Conservation (phyloP, 345 rosid genomes). For the Eucalyptus brandiana region DNA sequence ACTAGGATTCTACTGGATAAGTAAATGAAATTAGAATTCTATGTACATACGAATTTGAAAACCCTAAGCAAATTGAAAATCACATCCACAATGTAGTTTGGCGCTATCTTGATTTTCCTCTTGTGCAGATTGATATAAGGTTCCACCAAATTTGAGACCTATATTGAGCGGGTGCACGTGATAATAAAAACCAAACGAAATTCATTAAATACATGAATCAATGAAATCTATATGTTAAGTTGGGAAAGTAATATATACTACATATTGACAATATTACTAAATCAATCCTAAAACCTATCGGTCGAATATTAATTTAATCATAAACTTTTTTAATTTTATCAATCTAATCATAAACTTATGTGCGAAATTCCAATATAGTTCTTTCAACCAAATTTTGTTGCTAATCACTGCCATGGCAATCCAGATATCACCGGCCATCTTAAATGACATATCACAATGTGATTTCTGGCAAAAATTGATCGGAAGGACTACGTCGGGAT, state of each 20-base stretch:
- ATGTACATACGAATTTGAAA: too few species aligned
- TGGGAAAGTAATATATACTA: not conserved
- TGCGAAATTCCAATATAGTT: fast-evolving
- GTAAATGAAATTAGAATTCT: too few species aligned
- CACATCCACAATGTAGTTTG: too few species aligned
- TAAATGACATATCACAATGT: not conserved
- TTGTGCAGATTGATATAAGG: too few species aligned
- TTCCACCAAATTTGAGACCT: not conserved
- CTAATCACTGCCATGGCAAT: fast-evolving
- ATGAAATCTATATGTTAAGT: not conserved
- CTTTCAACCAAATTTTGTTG: fast-evolving
- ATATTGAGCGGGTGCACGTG: not conserved
- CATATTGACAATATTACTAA: not conserved
- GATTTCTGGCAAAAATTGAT: fast-evolving
- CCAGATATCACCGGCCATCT: fast-evolving
- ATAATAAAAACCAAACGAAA: not conserved
- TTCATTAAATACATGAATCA: not conserved
- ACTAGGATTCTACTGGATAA: too few species aligned
- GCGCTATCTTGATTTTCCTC: too few species aligned
- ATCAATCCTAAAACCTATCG: not conserved
- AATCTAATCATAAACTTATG: fast-evolving
- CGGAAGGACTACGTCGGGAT: fast-evolving
- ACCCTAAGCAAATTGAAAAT: too few species aligned
- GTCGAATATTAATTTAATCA: fast-evolving
- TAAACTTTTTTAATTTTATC: not conserved